Conservation (phyloP, 805 yeast genomes). For the Ogataea neopini region DNA sequence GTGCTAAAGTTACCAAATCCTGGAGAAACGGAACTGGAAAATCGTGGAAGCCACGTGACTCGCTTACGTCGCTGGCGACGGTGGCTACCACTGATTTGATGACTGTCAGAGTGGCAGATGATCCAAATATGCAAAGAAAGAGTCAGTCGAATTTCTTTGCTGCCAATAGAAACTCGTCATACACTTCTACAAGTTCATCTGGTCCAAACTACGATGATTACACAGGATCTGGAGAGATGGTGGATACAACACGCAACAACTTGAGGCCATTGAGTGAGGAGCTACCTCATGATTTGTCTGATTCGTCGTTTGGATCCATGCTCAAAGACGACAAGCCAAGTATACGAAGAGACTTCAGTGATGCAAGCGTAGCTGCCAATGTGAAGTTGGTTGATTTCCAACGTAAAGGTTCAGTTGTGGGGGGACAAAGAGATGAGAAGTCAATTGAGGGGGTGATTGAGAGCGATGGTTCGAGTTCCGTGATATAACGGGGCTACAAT, state of each 20-base stretch:
- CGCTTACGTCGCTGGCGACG: conserved; percentile 74
- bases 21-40: conserved; percentile 55
- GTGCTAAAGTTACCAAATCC: conserved; percentile 46
- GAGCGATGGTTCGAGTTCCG: conserved; percentile 13
- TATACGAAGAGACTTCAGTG: conserved; percentile 15
- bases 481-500: not conserved
- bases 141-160: conserved; percentile 34
- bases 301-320: conserved; percentile 9
- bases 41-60: conserved; percentile 54
- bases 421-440: conserved; percentile 28
- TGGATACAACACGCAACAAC: conserved; percentile 18
- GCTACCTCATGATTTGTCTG: conserved; percentile 12
- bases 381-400: conserved; percentile 52
- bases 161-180: conserved; percentile 38
- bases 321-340: conserved; percentile 2
- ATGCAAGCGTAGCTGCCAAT: conserved; percentile 20
- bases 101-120: conserved; percentile 75
- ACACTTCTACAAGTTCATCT: conserved; percentile 15
- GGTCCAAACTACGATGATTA: conserved; percentile 17
- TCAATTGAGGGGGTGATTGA: conserved; percentile 27
- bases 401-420: conserved; percentile 43
- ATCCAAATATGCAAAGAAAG: conserved; percentile 42
- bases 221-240: conserved; percentile 16
- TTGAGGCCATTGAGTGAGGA: conserved; percentile 17
- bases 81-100: conserved; percentile 83